A percentile compares a stretch with the other conserved stretches of the same genome.
phyloP scores from a whole-genome alignment of 495 filamentous ascomycete species.

The Trichoderma parareesei region DNA sequence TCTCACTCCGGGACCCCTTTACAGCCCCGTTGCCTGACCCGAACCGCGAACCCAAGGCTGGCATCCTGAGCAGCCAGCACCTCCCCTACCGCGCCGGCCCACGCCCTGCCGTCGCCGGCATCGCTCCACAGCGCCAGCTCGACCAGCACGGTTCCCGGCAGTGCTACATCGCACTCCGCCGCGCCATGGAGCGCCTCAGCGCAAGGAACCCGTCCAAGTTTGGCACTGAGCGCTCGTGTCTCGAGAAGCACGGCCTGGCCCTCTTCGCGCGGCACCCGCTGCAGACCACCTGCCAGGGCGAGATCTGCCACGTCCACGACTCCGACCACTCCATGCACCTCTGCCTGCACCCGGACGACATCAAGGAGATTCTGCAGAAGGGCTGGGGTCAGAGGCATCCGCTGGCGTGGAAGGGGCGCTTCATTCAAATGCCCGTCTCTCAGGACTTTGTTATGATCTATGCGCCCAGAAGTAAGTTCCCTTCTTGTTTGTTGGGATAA shows the following conservation, averaged over 20 bases:
- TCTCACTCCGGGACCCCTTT: conserved; percentile 53
- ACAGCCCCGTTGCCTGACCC: conserved; percentile 30
- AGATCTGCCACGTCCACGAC: conserved; percentile 74
- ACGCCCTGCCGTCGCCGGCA: conserved; percentile 59
- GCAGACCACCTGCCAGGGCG: conserved; percentile 61
- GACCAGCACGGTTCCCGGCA: conserved; percentile 50
- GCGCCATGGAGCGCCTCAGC: conserved; percentile 43
- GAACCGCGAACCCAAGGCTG: conserved; percentile 25
- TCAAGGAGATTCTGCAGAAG: conserved; percentile 62
- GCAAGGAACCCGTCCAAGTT: conserved; percentile 40
- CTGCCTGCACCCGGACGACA: conserved; percentile 70
- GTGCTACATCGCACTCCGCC: conserved; percentile 44
- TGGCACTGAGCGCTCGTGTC: conserved; percentile 57
- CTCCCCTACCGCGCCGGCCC: conserved; percentile 53
- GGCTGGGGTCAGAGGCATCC: conserved; percentile 91
- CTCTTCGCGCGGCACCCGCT: conserved; percentile 55
- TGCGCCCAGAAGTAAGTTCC: conserved; percentile 50
- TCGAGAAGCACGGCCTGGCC: conserved; percentile 71
- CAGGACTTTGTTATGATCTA: conserved; percentile 74
- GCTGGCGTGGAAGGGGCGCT: conserved; percentile 49
- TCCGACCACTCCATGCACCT: conserved; percentile 70
- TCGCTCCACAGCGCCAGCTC: conserved; percentile 72
- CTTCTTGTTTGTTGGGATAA: no score
- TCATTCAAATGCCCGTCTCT: conserved; percentile 50
- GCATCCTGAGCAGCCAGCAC: conserved; percentile 27